Conservation (phyloP, 352 stramenopile genomes). For the Thraustochytrium sp. region DNA sequence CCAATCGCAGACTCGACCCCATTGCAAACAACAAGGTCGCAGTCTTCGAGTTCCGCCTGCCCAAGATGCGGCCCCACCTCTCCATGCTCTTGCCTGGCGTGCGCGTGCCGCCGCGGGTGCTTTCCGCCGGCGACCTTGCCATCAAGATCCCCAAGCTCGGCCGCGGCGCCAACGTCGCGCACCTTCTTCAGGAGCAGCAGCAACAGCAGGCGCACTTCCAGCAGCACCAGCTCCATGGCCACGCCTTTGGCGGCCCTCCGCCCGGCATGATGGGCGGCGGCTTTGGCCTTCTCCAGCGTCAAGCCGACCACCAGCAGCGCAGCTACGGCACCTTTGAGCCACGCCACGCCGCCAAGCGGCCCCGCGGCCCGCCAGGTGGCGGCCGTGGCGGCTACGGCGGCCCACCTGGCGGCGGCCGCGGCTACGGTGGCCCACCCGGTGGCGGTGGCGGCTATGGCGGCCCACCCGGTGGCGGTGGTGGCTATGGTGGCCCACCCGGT, state of each 20-base stretch:
- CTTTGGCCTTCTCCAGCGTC: not conserved
- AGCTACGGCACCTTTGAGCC: not conserved
- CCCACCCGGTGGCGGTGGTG: no score
- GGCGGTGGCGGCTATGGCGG: no score
- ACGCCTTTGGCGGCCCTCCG: no score
- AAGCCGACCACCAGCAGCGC: not conserved
- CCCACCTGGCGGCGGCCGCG: no score
- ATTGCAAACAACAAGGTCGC: not conserved
- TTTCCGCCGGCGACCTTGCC: not conserved
- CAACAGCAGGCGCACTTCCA: not conserved
- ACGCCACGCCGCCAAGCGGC: not conserved
- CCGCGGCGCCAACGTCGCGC: conserved; percentile 11
- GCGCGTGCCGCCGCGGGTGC: not conserved
- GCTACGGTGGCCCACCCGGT: no score
- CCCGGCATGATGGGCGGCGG: no score
- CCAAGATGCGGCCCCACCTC: conserved; percentile 12
- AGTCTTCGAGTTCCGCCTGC: conserved; percentile 29
- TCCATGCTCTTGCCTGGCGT: not conserved
- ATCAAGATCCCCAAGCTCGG: not conserved
- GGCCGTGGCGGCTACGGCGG: no score
- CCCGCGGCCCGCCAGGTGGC: no score
- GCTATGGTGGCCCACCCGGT: no score
- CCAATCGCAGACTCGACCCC: not conserved
- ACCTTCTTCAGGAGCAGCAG: not conserved
- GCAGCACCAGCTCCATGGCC: no score